Evolutionary conservation across 768 basidiomycete species (phyloP).

Genomic region (Glaciozyma martinii): DNA sequence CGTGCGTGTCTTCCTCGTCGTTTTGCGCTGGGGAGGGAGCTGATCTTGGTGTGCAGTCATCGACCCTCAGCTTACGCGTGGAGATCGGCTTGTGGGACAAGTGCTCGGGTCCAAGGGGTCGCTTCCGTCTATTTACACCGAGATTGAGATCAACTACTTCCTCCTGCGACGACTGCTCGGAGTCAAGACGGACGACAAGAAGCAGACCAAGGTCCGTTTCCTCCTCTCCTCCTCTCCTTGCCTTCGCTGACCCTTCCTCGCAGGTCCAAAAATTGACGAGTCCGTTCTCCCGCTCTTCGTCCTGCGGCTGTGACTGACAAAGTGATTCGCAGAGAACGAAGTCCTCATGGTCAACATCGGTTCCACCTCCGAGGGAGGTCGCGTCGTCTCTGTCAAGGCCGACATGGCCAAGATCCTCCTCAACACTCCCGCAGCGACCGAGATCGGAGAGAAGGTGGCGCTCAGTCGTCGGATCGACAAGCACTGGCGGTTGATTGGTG

Average conservation of each 20-base stretch:
- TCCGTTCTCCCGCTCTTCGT: too few relatives aligned
- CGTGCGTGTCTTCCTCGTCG: conserved; percentile 81
- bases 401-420: conserved; percentile 80
- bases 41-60: conserved; percentile 14
- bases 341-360: conserved; percentile 94
- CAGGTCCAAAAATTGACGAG: conserved; percentile 62
- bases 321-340: conserved; percentile 52
- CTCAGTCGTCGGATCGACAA: conserved; percentile 90
- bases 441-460: conserved; percentile 95
- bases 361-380: conserved; percentile 91
- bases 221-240: background rate
- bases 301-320: too few relatives aligned
- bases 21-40: conserved; percentile 72
- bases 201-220: conserved; percentile 65
- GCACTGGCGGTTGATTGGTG: conserved; percentile 34
- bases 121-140: conserved; percentile 85
- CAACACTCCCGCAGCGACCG: conserved; percentile 90
- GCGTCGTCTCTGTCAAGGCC: conserved; percentile 85
- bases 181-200: conserved; percentile 97
- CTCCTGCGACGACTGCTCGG: conserved; percentile 90
- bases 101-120: conserved; percentile 91
- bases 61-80: conserved; percentile 92
- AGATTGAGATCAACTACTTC: conserved; percentile 88
- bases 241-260: background rate
- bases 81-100: conserved; percentile 92